A percentile compares a stretch with the other conserved stretches of the same genome.
These are phyloP conservation scores for Cryptosporidium andersoni DNA, from an alignment of 169 alveolate genomes.

Conservation along the genomic window DNA sequence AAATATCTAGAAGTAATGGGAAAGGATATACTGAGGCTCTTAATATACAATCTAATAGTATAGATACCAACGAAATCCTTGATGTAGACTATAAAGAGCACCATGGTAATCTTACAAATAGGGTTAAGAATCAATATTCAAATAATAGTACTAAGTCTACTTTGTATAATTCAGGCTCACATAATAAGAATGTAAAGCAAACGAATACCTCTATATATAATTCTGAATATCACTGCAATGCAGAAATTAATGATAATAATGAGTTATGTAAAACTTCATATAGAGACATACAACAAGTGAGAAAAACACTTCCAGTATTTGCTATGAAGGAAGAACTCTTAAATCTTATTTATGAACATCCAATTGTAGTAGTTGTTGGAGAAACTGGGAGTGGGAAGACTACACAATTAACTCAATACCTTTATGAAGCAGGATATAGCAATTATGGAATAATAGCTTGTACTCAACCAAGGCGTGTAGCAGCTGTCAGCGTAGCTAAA, in stretches of 20 bases:
- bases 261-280: neutral
- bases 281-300: neutral
- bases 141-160: neutral
- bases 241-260: neutral
- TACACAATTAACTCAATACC: conserved; percentile 94
- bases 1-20: neutral
- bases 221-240: no score
- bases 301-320: conserved; percentile 86
- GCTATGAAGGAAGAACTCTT: conserved; percentile 71
- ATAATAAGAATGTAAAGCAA: no score
- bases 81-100: conserved; percentile 57
- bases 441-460: conserved; percentile 96
- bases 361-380: conserved; percentile 97
- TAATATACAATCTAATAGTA: neutral
- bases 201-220: no score
- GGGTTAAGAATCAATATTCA: conserved; percentile 54
- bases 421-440: conserved; percentile 94
- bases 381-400: conserved; percentile 99
- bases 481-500: conserved; percentile 99
- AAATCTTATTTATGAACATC: conserved; percentile 87
- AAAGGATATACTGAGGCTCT: conserved; percentile 16
- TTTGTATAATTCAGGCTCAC: no score
- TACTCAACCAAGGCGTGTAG: conserved; percentile 99
- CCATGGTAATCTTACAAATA: conserved; percentile 28
- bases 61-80: neutral